Evolutionary conservation across 495 filamentous ascomycete genomes (phyloP).

Genomic region (Aspergillus ellipticus): DNA sequence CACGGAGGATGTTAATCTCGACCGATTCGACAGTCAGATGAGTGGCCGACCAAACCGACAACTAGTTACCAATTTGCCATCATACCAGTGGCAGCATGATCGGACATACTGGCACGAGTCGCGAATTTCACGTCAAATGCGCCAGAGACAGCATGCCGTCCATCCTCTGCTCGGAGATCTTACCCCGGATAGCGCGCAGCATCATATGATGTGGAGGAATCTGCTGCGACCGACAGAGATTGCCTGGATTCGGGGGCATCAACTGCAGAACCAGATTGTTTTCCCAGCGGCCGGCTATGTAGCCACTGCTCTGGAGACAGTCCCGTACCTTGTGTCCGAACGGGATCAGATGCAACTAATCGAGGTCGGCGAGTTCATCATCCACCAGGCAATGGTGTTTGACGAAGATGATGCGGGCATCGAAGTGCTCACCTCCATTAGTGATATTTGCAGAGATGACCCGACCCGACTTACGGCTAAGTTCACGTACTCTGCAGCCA

Average conservation of each 20-base stretch:
- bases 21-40: neutral
- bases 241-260: neutral
- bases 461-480: neutral
- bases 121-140: neutral
- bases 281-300: neutral
- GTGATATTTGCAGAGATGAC: too few relatives aligned
- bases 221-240: too few relatives aligned
- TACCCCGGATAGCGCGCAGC: neutral
- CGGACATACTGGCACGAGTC: constrained; percentile 38
- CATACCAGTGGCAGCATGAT: constrained; percentile 49
- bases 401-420: neutral
- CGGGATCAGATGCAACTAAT: neutral
- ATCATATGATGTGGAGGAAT: too few relatives aligned
- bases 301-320: neutral
- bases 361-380: neutral
- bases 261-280: too few relatives aligned
- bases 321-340: neutral
- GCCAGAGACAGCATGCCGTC: neutral
- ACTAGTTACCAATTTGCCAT: constrained; percentile 37
- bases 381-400: neutral
- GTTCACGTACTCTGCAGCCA: neutral
- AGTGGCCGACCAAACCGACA: constrained; percentile 5
- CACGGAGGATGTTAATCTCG: neutral
- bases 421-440: neutral
- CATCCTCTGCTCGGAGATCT: neutral